Evolutionary conservation across 2,329 filamentous ascomycete species (phyloP).

Genomic region (Byssoonygena ceratinophila): DNA sequence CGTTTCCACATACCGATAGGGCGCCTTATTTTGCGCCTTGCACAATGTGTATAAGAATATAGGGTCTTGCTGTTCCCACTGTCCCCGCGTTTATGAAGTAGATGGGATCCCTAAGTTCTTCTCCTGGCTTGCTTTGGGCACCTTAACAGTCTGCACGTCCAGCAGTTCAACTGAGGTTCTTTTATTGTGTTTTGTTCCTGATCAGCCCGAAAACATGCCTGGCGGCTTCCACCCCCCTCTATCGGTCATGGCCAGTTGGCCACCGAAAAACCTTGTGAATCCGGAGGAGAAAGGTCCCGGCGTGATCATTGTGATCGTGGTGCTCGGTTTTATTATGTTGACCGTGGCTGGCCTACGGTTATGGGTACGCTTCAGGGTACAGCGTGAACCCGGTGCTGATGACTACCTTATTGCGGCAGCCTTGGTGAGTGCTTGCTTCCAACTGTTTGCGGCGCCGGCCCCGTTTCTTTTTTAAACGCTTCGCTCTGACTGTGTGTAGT

Average conservation of each 20-base stretch:
- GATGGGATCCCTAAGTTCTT: neutral
- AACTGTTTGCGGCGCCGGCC: too few species aligned
- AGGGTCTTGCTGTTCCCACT: neutral
- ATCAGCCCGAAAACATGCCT: neutral
- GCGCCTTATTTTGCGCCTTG: neutral
- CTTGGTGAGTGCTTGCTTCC: neutral
- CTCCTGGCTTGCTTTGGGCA: neutral
- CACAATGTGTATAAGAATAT: neutral
- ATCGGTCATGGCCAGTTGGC: slow-evolving; percentile 4
- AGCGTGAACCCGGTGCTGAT: slow-evolving; percentile 8
- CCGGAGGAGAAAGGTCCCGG: slow-evolving; percentile 2
- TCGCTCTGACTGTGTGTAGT: neutral
- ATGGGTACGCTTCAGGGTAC: slow-evolving; percentile 3
- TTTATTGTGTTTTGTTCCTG: neutral
- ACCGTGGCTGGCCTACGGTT: slow-evolving; percentile 1
- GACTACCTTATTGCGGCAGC: slow-evolving; percentile 4
- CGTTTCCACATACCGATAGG: neutral
- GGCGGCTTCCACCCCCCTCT: slow-evolving; percentile 6
- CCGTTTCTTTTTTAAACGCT: too few species aligned
- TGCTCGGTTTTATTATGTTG: neutral
- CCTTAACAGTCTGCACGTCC: neutral
- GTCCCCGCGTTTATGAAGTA: neutral
- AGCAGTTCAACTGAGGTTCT: neutral
- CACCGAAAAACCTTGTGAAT: slow-evolving; percentile 1
- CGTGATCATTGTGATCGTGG: neutral